phyloP scores from a whole-genome alignment of 768 basidiomycete genomes.

The Pisolithus marmoratus region DNA sequence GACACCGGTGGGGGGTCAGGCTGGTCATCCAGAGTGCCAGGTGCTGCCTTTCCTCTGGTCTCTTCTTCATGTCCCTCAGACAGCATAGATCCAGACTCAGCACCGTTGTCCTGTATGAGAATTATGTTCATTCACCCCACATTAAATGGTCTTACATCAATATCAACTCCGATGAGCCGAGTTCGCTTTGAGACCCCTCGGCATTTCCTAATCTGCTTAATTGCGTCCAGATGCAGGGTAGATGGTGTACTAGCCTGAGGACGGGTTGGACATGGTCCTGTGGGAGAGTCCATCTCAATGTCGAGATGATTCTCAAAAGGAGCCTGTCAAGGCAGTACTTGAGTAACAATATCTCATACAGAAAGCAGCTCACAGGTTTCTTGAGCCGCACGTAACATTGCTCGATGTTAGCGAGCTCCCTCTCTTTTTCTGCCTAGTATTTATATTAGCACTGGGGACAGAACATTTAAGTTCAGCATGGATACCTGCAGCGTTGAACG shows the following conservation, averaged over 20 bases:
- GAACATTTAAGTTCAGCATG: not conserved
- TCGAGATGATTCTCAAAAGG: not conserved
- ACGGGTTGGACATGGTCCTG: not conserved
- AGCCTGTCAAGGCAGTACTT: not conserved
- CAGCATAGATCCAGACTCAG: not conserved
- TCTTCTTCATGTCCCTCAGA: too few species aligned
- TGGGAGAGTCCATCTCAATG: not conserved
- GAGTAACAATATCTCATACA: not conserved
- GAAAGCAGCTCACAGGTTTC: too few species aligned
- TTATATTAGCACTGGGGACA: not conserved
- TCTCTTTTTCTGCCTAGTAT: conserved; percentile 4
- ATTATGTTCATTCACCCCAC: not conserved
- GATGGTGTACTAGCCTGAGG: not conserved
- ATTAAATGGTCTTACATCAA: not conserved
- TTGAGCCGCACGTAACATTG: not conserved
- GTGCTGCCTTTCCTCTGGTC: too few species aligned
- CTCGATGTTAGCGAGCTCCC: conserved; percentile 8
- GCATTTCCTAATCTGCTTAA: conserved; percentile 4
- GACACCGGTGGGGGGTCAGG: too few species aligned
- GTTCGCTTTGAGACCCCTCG: not conserved
- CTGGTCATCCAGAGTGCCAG: too few species aligned
- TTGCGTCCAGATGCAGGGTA: not conserved
- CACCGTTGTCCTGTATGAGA: not conserved
- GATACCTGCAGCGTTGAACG: not conserved
- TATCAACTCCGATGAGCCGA: not conserved